Evolutionary conservation across 192 early-diverging fungal species (phyloP).

Genomic region (Thoreauomyces humboldtii): DNA sequence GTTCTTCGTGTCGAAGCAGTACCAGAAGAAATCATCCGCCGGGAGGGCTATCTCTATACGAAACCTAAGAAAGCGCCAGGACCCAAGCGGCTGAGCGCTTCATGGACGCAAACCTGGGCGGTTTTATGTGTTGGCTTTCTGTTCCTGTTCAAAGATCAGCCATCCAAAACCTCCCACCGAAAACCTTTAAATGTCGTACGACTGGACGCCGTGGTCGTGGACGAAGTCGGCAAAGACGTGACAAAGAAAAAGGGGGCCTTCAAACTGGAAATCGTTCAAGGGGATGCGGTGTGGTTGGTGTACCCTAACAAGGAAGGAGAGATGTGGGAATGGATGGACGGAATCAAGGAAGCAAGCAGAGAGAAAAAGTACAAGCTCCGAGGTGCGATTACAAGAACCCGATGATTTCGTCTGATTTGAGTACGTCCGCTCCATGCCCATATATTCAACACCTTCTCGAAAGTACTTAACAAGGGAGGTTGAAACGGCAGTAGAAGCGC

Average conservation of each 20-base stretch:
- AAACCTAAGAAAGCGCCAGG: conserved; percentile 32
- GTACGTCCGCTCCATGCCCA: no score
- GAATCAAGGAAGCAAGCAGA: conserved; percentile 29
- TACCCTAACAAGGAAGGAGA: conserved; percentile 36
- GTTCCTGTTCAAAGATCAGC: conserved; percentile 49
- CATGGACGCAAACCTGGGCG: conserved; percentile 43
- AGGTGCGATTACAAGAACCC: no score
- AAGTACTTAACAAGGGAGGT: no score
- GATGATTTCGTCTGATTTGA: no score
- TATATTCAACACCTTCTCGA: no score
- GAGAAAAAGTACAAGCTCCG: conserved; percentile 38
- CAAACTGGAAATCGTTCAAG: conserved; percentile 17
- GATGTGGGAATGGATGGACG: conserved; percentile 39
- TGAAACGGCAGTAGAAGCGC: no score
- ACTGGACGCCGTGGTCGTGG: conserved; percentile 30
- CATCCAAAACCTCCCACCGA: conserved; percentile 27
- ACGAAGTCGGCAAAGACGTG: conserved; percentile 38
- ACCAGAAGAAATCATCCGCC: conserved; percentile 45
- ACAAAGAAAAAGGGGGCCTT: conserved; percentile 46
- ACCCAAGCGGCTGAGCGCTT: conserved; percentile 20
- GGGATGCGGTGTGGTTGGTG: conserved; percentile 33
- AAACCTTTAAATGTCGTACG: conserved; percentile 37
- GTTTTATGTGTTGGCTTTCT: conserved; percentile 50
- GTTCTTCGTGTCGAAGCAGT: conserved; percentile 15
- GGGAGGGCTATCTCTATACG: conserved; percentile 36